Evolutionary conservation across 2,329 filamentous ascomycete genomes (phyloP).

Genomic region (Paraconiothyrium brasiliense): DNA sequence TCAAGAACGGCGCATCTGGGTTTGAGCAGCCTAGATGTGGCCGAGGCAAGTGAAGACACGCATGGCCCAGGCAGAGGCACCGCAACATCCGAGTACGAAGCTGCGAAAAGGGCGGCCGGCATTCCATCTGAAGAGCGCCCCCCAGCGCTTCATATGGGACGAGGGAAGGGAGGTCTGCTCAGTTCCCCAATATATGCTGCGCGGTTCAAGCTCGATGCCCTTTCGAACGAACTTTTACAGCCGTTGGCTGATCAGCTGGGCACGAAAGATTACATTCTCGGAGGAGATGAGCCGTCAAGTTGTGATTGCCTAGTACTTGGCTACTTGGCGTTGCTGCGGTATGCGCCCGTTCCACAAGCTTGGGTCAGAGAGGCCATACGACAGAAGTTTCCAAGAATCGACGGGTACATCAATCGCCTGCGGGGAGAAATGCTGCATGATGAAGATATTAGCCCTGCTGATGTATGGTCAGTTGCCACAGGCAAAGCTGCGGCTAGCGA

Average conservation of each 20-base stretch:
- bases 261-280: conserved; percentile 65
- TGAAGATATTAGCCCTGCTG: conserved; percentile 30
- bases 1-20: conserved; percentile 66
- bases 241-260: conserved; percentile 73
- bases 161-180: conserved; percentile 68
- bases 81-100: conserved; percentile 47
- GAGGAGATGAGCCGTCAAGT: conserved; percentile 62
- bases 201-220: conserved; percentile 77
- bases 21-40: conserved; percentile 57
- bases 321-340: conserved; percentile 78
- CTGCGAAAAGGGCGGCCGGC: conserved; percentile 48
- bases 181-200: conserved; percentile 73
- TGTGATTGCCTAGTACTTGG: conserved; percentile 84
- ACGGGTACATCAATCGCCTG: conserved; percentile 50
- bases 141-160: conserved; percentile 59
- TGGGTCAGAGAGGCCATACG: conserved; percentile 69
- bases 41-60: conserved; percentile 50
- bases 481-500: conserved; percentile 18
- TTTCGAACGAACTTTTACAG: conserved; percentile 74
- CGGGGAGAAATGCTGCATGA: conserved; percentile 37
- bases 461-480: conserved; percentile 41
- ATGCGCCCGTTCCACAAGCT: conserved; percentile 67
- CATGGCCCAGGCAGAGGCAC: conserved; percentile 40
- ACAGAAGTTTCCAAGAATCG: conserved; percentile 55
- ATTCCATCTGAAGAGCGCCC: conserved; percentile 46